Base-by-base conservation (phyloP, 2,329 filamentous ascomycete species). In the Aspergillus ustus region DNA sequence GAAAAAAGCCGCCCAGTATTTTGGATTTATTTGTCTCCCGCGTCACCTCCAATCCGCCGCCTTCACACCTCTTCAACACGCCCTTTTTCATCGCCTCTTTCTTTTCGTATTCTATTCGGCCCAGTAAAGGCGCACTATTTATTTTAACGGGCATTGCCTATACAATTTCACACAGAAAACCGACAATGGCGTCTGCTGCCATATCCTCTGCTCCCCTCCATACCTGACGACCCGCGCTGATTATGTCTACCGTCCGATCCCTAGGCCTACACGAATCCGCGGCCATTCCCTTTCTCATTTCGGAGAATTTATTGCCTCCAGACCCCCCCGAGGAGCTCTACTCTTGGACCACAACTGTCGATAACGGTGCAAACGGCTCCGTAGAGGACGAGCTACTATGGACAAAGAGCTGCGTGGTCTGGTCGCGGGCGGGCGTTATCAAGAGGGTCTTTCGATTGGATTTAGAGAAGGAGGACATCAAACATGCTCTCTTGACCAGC, bases 231-330 rank as follows among this genome's bases (percentile, higher is more conserved):
- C 65, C 67, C 64, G 63, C 68, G 43, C 65, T 66, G 67, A 78
- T 70, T 72, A 99, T 99, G 96, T 94, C 94, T 69, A 89, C 91
- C 74, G 87, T 97, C 79, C 91, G 88, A 77, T 97, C 94, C 67
- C 86, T 97, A 72, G 95, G 95, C 77, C 84, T 97, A 73, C 94
- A 98, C 82, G 89, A 91, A 80, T 93, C 96, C 63, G 87, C 91
- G 63, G 93, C 90, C 66, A 84, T 98, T 66, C 87, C 87, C 64
- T 92, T 95, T 81, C 88, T 96, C 66, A 85, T 97, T 68, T 84
- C 89, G 68, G 93, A 98, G 77, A 85, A 88, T 61, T 84, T 96
- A 45, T 82, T 98, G 2, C 86, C 89, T 19, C 77, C 84, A 50
- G 85, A 95, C 64, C 86, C 91, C 3, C 78, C 86, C 19, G 77